These are phyloP conservation scores for Phaeosphaeriaceae sp. DNA, from an alignment of 2,329 filamentous ascomycete species.

Conservation along the genomic window DNA sequence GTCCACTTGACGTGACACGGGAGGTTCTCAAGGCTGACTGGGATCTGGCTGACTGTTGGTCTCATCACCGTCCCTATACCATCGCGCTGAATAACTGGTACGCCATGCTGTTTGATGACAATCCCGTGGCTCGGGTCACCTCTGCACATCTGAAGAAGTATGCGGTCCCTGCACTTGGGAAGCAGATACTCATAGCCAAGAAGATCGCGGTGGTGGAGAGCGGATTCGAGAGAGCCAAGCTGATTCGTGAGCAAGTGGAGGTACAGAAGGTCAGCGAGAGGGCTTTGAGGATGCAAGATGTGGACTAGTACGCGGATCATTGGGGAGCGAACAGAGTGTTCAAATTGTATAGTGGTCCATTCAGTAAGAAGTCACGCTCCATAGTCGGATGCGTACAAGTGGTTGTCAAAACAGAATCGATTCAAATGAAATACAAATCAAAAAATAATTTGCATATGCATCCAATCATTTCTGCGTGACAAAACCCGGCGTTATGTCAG, in stretches of 20 bases:
- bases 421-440: no score
- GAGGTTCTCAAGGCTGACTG: neutral
- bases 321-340: no score
- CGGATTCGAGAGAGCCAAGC: neutral
- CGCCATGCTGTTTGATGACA: neutral
- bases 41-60: neutral
- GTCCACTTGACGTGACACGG: constrained; percentile 8
- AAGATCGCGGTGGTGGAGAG: neutral
- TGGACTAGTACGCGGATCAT: neutral
- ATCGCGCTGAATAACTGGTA: neutral
- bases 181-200: neutral
- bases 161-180: neutral
- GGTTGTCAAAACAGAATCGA: no score
- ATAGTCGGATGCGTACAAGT: no score
- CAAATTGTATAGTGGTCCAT: no score
- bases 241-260: neutral
- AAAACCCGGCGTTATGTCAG: no score
- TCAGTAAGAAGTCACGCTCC: no score
- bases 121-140: neutral
- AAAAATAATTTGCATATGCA: no score
- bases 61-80: neutral
- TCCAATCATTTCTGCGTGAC: no score
- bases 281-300: neutral
- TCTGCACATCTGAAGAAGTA: constrained; percentile 1
- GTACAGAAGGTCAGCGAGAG: neutral